phyloP scores from a whole-genome alignment of 805 yeast species.

The Naumovozyma dairenensis region DNA sequence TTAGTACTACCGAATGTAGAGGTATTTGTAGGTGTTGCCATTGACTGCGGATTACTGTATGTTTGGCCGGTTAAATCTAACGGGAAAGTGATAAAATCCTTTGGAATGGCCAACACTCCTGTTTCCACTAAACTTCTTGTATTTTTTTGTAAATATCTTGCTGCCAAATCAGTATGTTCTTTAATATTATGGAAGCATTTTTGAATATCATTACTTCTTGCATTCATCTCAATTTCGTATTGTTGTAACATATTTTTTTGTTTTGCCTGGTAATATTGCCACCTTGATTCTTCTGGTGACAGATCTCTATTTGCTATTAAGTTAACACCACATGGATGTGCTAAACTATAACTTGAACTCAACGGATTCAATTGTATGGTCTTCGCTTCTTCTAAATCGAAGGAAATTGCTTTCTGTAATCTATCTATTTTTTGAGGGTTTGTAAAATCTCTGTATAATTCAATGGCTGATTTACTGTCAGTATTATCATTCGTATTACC shows the following conservation, averaged over 20 bases:
- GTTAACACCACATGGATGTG: constrained; percentile 38
- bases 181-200: constrained; percentile 32
- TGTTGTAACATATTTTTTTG: constrained; percentile 29
- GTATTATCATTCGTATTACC: constrained; percentile 5
- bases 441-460: constrained; percentile 17
- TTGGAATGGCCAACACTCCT: constrained; percentile 16
- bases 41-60: background rate
- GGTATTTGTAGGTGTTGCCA: too few species aligned
- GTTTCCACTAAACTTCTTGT: constrained; percentile 27
- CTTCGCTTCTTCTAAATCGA: constrained; percentile 13
- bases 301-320: constrained; percentile 43
- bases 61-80: constrained; percentile 25
- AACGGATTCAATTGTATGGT: constrained; percentile 27
- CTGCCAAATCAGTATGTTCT: constrained; percentile 40
- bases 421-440: constrained; percentile 15
- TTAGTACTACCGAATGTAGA: background rate
- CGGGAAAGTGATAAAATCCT: constrained; percentile 29
- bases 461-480: constrained; percentile 9
- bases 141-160: constrained; percentile 44
- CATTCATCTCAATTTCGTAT: constrained; percentile 33
- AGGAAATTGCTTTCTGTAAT: constrained; percentile 23
- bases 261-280: constrained; percentile 37
- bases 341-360: constrained; percentile 41
- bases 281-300: constrained; percentile 44
- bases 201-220: constrained; percentile 40